phyloP scores from a whole-genome alignment of 257 asterid genomes.

The Gentiana macrophylla region DNA sequence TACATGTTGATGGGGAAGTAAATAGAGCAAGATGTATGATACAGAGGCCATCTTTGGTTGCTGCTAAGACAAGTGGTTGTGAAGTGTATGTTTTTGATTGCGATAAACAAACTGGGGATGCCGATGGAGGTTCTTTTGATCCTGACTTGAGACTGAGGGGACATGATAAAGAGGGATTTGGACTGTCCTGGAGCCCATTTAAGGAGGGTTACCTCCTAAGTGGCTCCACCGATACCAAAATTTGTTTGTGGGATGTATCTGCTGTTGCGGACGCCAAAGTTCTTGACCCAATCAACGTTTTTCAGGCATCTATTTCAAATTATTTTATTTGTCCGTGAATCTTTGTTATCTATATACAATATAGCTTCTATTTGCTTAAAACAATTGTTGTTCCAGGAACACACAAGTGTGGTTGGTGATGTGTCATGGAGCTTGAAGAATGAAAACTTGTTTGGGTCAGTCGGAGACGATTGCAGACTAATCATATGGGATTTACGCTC shows the following conservation, averaged over 20 bases:
- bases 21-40: slow-evolving; percentile 81
- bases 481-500: slow-evolving; percentile 89
- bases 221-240: slow-evolving; percentile 76
- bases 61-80: slow-evolving; percentile 68
- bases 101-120: slow-evolving; percentile 35
- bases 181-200: slow-evolving; percentile 82
- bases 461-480: slow-evolving; percentile 90
- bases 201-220: slow-evolving; percentile 77
- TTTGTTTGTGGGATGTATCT: slow-evolving; percentile 86
- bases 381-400: slow-evolving; percentile 46
- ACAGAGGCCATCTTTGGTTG: slow-evolving; percentile 62
- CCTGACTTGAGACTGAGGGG: slow-evolving; percentile 84
- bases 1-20: slow-evolving; percentile 86
- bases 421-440: slow-evolving; percentile 85
- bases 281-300: slow-evolving; percentile 48
- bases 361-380: background rate
- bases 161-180: slow-evolving; percentile 90
- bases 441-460: slow-evolving; percentile 79
- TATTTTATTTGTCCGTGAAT: background rate
- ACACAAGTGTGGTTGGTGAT: slow-evolving; percentile 70
- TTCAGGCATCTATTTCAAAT: slow-evolving; percentile 36
- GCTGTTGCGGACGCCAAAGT: slow-evolving; percentile 49
- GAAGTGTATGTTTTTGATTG: slow-evolving; percentile 72
- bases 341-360: too few species aligned
- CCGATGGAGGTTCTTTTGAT: slow-evolving; percentile 30